Evolutionary conservation across 495 filamentous ascomycete genomes (phyloP).

Genomic region (Penicillium canariense): DNA sequence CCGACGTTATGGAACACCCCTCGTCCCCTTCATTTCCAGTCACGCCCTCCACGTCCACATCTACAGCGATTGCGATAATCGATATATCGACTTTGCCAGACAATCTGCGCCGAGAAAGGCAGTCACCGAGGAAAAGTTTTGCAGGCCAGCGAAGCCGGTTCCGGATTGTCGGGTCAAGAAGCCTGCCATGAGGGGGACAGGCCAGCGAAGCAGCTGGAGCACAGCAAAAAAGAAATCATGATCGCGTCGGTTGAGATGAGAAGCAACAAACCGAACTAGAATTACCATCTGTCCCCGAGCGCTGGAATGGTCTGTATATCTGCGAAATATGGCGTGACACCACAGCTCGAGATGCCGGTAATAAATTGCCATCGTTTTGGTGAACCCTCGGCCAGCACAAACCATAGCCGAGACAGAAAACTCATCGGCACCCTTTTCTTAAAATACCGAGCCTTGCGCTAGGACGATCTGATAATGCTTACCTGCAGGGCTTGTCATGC

Average conservation of each 20-base stretch:
- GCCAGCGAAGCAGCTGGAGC: slow-evolving; percentile 7
- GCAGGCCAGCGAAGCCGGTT: slow-evolving; percentile 1
- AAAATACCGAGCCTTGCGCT: slow-evolving; percentile 26
- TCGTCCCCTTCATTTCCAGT: background rate
- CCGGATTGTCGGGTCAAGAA: background rate
- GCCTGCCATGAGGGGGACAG: slow-evolving; percentile 1
- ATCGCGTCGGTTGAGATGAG: background rate
- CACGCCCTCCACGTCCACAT: background rate
- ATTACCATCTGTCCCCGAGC: slow-evolving; percentile 32
- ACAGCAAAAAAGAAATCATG: background rate
- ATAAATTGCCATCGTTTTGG: slow-evolving; percentile 33
- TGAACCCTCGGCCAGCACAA: slow-evolving; percentile 49
- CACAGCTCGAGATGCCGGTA: slow-evolving; percentile 29
- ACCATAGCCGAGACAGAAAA: slow-evolving; percentile 29
- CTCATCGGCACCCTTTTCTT: slow-evolving; percentile 30
- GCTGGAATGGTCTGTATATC: slow-evolving; percentile 27
- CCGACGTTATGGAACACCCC: background rate
- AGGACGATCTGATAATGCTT: slow-evolving; percentile 33
- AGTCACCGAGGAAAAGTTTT: slow-evolving; percentile 1
- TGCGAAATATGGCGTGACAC: slow-evolving; percentile 37
- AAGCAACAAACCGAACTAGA: slow-evolving; percentile 8
- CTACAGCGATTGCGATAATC: background rate
- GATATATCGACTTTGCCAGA: background rate
- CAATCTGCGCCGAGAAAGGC: background rate
- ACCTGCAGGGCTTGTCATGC: slow-evolving; percentile 25